These are phyloP conservation scores for Prunus fruticosa DNA, from an alignment of 306 rosid genomes.

Conservation along the genomic window DNA sequence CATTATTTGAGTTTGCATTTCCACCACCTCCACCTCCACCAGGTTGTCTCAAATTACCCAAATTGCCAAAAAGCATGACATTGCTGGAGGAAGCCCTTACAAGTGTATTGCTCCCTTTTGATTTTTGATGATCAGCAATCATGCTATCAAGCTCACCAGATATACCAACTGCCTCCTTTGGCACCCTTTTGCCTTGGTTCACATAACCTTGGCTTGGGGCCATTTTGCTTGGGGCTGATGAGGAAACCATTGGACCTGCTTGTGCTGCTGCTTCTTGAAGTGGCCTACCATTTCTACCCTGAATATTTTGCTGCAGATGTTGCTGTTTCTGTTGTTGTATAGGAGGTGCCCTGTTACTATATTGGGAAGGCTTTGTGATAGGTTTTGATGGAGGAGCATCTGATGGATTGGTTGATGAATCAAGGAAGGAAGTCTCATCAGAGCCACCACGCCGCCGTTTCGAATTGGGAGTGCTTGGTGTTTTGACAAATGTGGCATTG, in stretches of 20 bases:
- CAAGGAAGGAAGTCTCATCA: constrained; percentile 17
- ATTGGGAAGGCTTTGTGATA: constrained; percentile 14
- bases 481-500: constrained; percentile 28
- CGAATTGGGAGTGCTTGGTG: constrained; percentile 28
- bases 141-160: constrained; percentile 88
- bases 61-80: constrained; percentile 65
- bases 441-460: constrained; percentile 42
- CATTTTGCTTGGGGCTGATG: constrained; percentile 1
- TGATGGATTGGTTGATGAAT: not conserved
- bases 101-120: constrained; percentile 42
- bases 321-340: constrained; percentile 1
- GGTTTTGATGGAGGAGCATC: constrained; percentile 24
- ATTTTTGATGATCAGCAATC: constrained; percentile 63
- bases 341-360: constrained; percentile 19
- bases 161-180: constrained; percentile 63
- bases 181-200: constrained; percentile 61
- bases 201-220: constrained; percentile 44
- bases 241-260: not conserved
- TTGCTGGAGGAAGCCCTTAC: constrained; percentile 87
- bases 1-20: constrained; percentile 19
- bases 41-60: constrained; percentile 73
- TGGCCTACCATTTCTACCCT: constrained; percentile 3
- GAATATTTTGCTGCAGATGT: constrained; percentile 2
- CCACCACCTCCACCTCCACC: constrained; percentile 8
- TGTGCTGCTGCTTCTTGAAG: constrained; percentile 9